Evolutionary conservation across 2,329 filamentous ascomycete species (phyloP).

Genomic region (Botrytis fabae): DNA sequence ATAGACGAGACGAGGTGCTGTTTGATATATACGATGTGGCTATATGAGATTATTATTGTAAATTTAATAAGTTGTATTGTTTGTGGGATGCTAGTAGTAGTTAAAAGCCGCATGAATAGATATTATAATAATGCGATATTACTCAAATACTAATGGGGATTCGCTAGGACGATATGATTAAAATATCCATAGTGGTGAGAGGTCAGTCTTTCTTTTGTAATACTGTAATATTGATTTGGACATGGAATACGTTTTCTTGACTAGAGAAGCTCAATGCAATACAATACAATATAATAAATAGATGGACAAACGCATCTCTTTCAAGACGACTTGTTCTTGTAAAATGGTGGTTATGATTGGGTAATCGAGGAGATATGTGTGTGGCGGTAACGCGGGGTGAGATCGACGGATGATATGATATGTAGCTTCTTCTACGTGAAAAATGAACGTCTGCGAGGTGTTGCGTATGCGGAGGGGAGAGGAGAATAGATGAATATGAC

Average conservation of each 20-base stretch:
- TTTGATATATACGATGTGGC: too few relatives aligned
- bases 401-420: fast-evolving
- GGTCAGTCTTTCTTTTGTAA: not conserved
- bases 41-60: too few relatives aligned
- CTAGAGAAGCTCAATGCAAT: not conserved
- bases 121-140: fast-evolving
- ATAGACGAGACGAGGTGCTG: too few relatives aligned
- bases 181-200: not conserved
- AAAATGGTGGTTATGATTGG: not conserved
- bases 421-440: not conserved
- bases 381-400: not conserved
- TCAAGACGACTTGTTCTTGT: not conserved
- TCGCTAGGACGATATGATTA: too few relatives aligned
- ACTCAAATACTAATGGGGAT: too few relatives aligned
- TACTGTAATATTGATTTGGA: not conserved
- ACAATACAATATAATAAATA: fast-evolving
- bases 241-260: not conserved
- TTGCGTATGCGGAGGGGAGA: not conserved
- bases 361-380: not conserved
- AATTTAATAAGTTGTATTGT: too few relatives aligned
- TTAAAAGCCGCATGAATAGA: not conserved
- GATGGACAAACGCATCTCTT: not conserved
- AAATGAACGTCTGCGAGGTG: not conserved
- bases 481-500: not conserved
- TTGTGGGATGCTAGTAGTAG: fast-evolving